Evolutionary conservation across 2,329 filamentous ascomycete species (phyloP), one percentile per base, ranked within the genome.

Genomic region (Aspergillus luchuensis): DNA sequence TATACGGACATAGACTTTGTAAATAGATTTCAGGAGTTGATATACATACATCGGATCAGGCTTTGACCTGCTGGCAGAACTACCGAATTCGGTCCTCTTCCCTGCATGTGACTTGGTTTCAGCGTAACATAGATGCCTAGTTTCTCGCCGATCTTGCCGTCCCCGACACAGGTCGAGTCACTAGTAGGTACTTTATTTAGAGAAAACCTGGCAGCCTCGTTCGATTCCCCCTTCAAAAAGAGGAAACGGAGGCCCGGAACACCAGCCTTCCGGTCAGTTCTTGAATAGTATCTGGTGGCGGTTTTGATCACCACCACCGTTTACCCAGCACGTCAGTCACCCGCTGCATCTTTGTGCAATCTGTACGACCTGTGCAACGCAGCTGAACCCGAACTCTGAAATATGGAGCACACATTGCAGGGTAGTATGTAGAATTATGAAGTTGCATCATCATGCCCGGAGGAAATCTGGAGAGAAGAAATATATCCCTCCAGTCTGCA

Each of bases 31-130:
- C 15, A 15, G n/a, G 23, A 17, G n/a, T 21, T 11, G 17, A 19
- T 47, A 45, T 56, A 47, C 25, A 21, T 36, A 45, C 33, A 56
- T 47, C 21, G 28, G 28, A 33, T 33, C 39, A 45, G 39, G 39
- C 28, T 47, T 36, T 33, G 53, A 56, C 53, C 39, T 56, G 53
- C 47, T 50, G 53, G 43, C 43, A 56, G 25, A 47, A 33, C 33
- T 36, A 36, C 17, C 17, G 25, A 11, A 21, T 36, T 36, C 19
- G 11, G 45, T 19, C 28, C 41, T 49, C n/a, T 38, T 23, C 28
- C 21, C 30, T 23, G 45, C 45, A 49, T 49, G 45, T 49, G 45
- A 49, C 45, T n/a, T 45, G 19, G 8, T 23, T 45, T 13, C 19
- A 21, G 41, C 13, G 41, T 45, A 45, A 45, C 41, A 21, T 45